Conservation (phyloP, 768 basidiomycete genomes). For the Lentinula detonsa region DNA sequence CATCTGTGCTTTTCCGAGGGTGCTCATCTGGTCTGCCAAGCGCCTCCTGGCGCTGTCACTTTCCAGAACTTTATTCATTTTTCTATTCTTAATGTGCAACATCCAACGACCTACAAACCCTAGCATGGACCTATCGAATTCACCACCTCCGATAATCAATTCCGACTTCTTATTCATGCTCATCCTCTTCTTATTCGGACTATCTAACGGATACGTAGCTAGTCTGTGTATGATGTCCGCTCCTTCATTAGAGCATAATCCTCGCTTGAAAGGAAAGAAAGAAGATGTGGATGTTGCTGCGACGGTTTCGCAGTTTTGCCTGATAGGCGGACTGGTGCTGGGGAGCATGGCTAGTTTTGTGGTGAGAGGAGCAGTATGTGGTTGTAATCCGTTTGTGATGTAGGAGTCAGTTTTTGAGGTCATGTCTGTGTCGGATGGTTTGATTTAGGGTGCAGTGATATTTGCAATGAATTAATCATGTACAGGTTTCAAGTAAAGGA, state of each 20-base stretch:
- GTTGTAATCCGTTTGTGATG: constrained; percentile 64
- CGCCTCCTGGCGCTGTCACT: constrained; percentile 60
- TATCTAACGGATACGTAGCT: constrained; percentile 76
- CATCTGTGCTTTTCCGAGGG: constrained; percentile 55
- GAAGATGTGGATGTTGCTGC: constrained; percentile 86
- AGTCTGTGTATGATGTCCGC: constrained; percentile 80
- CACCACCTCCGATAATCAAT: constrained; percentile 49
- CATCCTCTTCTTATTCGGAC: constrained; percentile 67
- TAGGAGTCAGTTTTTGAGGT: background rate
- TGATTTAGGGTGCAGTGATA: background rate
- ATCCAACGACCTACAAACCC: constrained; percentile 40
- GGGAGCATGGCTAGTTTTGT: constrained; percentile 83
- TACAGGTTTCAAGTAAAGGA: no score
- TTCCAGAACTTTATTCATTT: constrained; percentile 75
- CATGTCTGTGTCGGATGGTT: background rate
- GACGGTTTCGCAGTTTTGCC: constrained; percentile 70
- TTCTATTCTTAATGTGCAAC: constrained; percentile 87
- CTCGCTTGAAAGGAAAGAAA: constrained; percentile 54
- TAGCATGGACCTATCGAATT: constrained; percentile 12
- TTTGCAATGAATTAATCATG: no score
- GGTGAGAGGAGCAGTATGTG: constrained; percentile 61
- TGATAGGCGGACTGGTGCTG: constrained; percentile 67
- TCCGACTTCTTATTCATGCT: constrained; percentile 75
- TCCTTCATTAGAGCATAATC: constrained; percentile 77
- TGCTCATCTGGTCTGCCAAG: constrained; percentile 65